phyloP scores from a whole-genome alignment of 1,139 yeast genomes.

The Hemisphaericaspora xylofermentans region DNA sequence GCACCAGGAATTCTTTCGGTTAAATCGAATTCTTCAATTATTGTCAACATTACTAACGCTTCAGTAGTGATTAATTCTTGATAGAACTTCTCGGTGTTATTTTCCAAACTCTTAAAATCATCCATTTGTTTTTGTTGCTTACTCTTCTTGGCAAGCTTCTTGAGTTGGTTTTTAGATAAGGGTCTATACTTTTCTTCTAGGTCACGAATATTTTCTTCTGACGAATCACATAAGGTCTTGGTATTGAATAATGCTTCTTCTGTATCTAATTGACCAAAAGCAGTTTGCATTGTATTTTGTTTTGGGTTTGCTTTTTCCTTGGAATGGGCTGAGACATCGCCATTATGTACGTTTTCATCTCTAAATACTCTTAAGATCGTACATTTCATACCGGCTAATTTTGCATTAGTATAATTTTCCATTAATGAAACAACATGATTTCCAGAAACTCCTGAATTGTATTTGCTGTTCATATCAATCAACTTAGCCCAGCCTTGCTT shows the following conservation, averaged over 20 bases:
- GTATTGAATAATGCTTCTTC: constrained; percentile 30
- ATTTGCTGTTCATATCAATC: constrained; percentile 30
- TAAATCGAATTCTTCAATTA: constrained; percentile 37
- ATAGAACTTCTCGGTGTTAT: constrained; percentile 25
- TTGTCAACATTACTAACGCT: constrained; percentile 38
- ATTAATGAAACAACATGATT: constrained; percentile 36
- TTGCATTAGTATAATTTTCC: constrained; percentile 32
- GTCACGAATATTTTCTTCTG: constrained; percentile 11
- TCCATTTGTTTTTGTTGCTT: constrained; percentile 13
- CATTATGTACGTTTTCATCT: constrained; percentile 4
- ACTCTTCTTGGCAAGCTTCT: constrained; percentile 30
- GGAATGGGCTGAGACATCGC: constrained; percentile 2
- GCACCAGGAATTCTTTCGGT: constrained; percentile 31
- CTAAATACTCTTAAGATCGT: constrained; percentile 35
- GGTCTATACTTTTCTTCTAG: constrained; percentile 18
- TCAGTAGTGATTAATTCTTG: constrained; percentile 38
- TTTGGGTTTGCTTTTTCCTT: not conserved
- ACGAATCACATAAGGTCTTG: constrained; percentile 18
- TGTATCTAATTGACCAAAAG: not conserved
- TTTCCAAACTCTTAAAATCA: constrained; percentile 16
- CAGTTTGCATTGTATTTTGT: not conserved
- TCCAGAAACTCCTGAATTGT: constrained; percentile 39
- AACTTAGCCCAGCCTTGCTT: constrained; percentile 36
- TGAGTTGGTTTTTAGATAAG: constrained; percentile 37
- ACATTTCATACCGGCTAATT: constrained; percentile 32